phyloP scores from a whole-genome alignment of 805 yeast species.

The Crinitomyces ghanaensis region DNA sequence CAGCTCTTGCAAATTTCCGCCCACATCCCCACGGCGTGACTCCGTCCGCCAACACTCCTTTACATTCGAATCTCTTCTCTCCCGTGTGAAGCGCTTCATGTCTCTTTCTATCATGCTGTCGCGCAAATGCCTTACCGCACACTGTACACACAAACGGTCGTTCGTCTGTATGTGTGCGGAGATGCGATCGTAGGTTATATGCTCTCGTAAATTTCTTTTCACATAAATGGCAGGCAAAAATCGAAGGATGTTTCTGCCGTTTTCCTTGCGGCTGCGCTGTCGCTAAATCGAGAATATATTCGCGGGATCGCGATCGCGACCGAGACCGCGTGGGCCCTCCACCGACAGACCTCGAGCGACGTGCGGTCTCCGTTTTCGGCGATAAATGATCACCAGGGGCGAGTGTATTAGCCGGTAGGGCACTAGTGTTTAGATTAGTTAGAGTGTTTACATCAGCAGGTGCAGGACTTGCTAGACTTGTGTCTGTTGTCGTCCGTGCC shows the following conservation, averaged over 20 bases:
- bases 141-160: conserved; percentile 56
- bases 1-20: conserved; percentile 61
- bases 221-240: conserved; percentile 70
- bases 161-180: conserved; percentile 73
- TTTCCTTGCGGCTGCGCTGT: conserved; percentile 44
- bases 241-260: conserved; percentile 59
- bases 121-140: conserved; percentile 60
- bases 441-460: too few species aligned
- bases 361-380: conserved; percentile 5
- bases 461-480: too few species aligned
- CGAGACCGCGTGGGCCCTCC: conserved; percentile 3
- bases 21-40: conserved; percentile 65
- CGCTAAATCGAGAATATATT: conserved; percentile 56
- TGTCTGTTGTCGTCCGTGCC: too few species aligned
- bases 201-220: conserved; percentile 85
- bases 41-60: conserved; percentile 48
- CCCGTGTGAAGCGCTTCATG: conserved; percentile 72
- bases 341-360: conserved; percentile 10
- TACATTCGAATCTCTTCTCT: conserved; percentile 55
- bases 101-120: conserved; percentile 66
- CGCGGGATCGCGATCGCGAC: conserved; percentile 24
- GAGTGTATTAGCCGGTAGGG: too few species aligned
- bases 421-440: too few species aligned
- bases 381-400: too few species aligned
- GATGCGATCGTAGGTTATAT: conserved; percentile 82